phyloP scores from a whole-genome alignment of 106 monocot genomes.

The Acorus calamus region DNA sequence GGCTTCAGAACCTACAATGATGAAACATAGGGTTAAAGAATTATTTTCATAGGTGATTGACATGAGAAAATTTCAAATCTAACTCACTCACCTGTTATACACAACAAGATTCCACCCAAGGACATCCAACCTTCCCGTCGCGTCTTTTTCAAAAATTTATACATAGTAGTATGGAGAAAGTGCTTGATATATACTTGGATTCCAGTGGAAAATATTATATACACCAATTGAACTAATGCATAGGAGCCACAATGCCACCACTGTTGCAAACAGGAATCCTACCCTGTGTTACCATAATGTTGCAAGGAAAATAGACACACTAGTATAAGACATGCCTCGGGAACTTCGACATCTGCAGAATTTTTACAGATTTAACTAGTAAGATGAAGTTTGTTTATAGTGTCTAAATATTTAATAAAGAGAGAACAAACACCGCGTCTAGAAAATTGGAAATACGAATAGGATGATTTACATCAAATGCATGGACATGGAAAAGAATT shows the following conservation, averaged over 20 bases:
- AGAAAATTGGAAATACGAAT: too few relatives aligned
- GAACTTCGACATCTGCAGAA: constrained; percentile 10
- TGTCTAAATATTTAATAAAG: too few relatives aligned
- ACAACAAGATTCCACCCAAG: constrained; percentile 13
- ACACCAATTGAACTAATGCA: constrained; percentile 17
- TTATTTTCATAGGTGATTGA: neutral
- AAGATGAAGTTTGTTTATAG: too few relatives aligned
- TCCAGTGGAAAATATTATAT: constrained; percentile 17
- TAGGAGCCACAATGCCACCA: constrained; percentile 10
- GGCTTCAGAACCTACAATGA: constrained; percentile 18
- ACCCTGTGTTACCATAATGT: constrained; percentile 16
- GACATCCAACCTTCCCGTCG: constrained; percentile 15
- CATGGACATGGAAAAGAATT: too few relatives aligned
- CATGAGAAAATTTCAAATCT: neutral
- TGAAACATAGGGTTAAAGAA: neutral
- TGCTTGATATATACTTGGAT: constrained; percentile 15
- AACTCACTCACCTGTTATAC: constrained; percentile 15
- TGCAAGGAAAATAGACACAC: constrained; percentile 11
- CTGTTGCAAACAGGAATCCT: constrained; percentile 17
- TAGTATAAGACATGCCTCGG: constrained; percentile 11
- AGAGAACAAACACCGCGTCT: too few relatives aligned
- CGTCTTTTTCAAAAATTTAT: constrained; percentile 14
- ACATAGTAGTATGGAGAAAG: constrained; percentile 18
- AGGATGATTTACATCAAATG: too few relatives aligned
- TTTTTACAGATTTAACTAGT: too few relatives aligned